These are phyloP conservation scores for Trichoderma pleuroti DNA, from an alignment of 2,329 filamentous ascomycete genomes.

Conservation along the genomic window DNA sequence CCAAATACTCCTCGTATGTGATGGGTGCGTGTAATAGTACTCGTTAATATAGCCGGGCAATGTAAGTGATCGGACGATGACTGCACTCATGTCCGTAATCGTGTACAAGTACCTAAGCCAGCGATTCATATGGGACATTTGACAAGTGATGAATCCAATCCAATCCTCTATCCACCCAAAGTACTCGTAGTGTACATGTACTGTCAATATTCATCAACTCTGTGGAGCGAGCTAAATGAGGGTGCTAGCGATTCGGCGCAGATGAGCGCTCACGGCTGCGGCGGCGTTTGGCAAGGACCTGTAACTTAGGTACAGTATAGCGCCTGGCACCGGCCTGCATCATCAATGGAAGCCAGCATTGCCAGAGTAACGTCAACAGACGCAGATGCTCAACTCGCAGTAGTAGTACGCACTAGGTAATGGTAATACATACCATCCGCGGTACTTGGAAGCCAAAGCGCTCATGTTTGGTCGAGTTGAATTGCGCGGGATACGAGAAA, in stretches of 20 bases:
- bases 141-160: background rate
- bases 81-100: background rate
- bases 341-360: background rate
- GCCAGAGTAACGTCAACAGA: background rate
- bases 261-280: slow-evolving; percentile 8
- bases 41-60: background rate
- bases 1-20: background rate
- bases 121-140: background rate
- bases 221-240: slow-evolving; percentile 4
- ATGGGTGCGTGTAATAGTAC: background rate
- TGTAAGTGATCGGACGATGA: background rate
- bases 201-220: background rate
- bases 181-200: too few species aligned
- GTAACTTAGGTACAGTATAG: background rate
- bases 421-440: background rate
- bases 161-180: background rate
- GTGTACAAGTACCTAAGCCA: too few species aligned
- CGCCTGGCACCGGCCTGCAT: background rate
- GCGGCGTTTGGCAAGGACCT: background rate
- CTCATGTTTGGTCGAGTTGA: background rate
- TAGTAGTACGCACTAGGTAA: background rate
- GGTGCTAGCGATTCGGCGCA: slow-evolving; percentile 12
- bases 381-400: background rate
- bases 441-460: background rate
- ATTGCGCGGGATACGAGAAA: background rate